These are phyloP conservation scores for Gonapodya sp. DNA, from an alignment of 192 early-diverging fungal genomes.

Conservation along the genomic window DNA sequence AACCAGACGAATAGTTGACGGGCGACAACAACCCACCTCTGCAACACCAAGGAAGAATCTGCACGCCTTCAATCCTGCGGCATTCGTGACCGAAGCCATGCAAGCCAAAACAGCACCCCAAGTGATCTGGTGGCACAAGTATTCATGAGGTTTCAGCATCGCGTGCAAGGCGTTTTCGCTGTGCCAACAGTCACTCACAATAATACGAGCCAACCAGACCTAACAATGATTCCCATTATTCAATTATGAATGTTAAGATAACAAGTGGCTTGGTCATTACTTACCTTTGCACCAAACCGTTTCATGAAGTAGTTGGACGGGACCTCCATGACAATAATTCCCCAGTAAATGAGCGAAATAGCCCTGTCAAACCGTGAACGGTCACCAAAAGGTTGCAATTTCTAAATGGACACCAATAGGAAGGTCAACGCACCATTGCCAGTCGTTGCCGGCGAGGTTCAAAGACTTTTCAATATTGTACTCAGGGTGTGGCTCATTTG, in stretches of 20 bases:
- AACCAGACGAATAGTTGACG: too few species aligned
- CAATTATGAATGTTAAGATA: too few species aligned
- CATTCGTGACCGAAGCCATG: background rate
- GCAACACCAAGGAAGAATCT: conserved; percentile 11
- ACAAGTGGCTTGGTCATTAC: too few species aligned
- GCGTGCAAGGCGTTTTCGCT: too few species aligned
- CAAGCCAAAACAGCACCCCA: background rate
- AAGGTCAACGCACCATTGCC: background rate
- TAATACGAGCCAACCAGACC: background rate
- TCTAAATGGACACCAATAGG: too few species aligned
- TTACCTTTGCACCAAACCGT: background rate
- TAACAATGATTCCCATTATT: too few species aligned
- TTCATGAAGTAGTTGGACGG: background rate
- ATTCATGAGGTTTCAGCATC: too few species aligned
- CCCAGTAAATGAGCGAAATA: background rate
- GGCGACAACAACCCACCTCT: background rate
- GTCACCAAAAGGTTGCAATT: too few species aligned
- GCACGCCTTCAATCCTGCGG: background rate
- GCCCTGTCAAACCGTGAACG: background rate
- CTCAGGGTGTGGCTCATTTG: background rate
- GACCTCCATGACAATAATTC: background rate
- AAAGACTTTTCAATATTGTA: background rate
- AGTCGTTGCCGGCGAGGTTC: background rate
- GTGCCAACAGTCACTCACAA: background rate
- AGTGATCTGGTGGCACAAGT: too few species aligned